These are phyloP conservation scores for Neurospora sp. DNA, from an alignment of 495 filamentous ascomycete genomes.

Conservation along the genomic window DNA sequence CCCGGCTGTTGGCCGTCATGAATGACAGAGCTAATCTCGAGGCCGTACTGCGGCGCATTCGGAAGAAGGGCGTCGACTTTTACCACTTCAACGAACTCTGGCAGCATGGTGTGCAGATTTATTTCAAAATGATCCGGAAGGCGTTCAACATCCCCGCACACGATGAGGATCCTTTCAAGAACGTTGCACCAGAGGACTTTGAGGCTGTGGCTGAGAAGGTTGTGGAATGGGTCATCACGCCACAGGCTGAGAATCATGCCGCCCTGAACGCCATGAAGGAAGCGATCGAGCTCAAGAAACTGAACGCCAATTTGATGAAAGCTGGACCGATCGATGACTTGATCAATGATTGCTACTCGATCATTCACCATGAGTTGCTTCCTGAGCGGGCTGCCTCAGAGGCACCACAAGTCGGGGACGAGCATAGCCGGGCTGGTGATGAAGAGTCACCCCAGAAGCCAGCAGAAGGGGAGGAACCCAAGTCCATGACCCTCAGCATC, in stretches of 20 bases:
- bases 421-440: neutral
- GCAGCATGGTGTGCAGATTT: slow-evolving; percentile 66
- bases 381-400: slow-evolving; percentile 28
- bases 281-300: slow-evolving; percentile 77
- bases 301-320: slow-evolving; percentile 80
- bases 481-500: slow-evolving; percentile 35
- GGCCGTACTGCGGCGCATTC: slow-evolving; percentile 65
- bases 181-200: slow-evolving; percentile 73
- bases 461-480: neutral
- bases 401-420: slow-evolving; percentile 7
- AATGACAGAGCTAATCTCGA: slow-evolving; percentile 75
- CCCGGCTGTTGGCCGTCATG: slow-evolving; percentile 59
- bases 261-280: slow-evolving; percentile 71
- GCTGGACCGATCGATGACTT: slow-evolving; percentile 78
- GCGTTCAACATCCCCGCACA: slow-evolving; percentile 53
- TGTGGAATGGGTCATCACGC: slow-evolving; percentile 36
- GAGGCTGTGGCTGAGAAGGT: slow-evolving; percentile 43
- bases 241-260: slow-evolving; percentile 26
- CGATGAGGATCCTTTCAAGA: slow-evolving; percentile 71
- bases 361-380: slow-evolving; percentile 53
- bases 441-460: neutral
- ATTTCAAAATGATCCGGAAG: slow-evolving; percentile 66
- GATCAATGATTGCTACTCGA: slow-evolving; percentile 74
- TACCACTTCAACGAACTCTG: slow-evolving; percentile 78
- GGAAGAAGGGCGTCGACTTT: slow-evolving; percentile 74